phyloP scores from a whole-genome alignment of 352 stramenopile species.

The Pythium aristosporum region DNA sequence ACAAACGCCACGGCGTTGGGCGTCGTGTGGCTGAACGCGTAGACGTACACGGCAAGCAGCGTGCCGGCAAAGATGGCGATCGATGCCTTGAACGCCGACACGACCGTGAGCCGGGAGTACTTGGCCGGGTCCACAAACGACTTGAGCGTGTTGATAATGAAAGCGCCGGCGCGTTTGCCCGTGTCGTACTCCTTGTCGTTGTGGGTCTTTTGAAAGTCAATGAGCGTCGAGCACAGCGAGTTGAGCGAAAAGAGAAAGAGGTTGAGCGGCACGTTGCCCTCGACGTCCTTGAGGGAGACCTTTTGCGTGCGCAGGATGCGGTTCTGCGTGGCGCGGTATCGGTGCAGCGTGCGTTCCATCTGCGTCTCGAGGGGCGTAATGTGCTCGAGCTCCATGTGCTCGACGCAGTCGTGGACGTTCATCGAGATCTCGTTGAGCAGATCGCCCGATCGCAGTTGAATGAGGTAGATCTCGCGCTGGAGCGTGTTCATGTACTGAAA shows the following conservation, averaged over 20 bases:
- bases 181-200: slow-evolving; percentile 60
- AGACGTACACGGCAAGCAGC: slow-evolving; percentile 73
- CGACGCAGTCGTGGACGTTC: slow-evolving; percentile 49
- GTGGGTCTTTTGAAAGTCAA: slow-evolving; percentile 64
- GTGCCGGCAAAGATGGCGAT: slow-evolving; percentile 62
- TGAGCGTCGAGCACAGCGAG: slow-evolving; percentile 76
- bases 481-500: slow-evolving; percentile 77
- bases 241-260: slow-evolving; percentile 84
- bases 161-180: slow-evolving; percentile 44
- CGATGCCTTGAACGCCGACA: slow-evolving; percentile 56
- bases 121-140: slow-evolving; percentile 48
- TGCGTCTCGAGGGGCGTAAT: slow-evolving; percentile 51
- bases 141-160: slow-evolving; percentile 46
- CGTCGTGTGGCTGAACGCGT: slow-evolving; percentile 66
- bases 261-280: slow-evolving; percentile 80
- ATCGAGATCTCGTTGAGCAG: slow-evolving; percentile 68
- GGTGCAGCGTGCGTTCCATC: slow-evolving; percentile 67
- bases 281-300: slow-evolving; percentile 62
- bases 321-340: slow-evolving; percentile 61
- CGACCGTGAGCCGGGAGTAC: slow-evolving; percentile 39
- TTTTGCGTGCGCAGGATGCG: slow-evolving; percentile 50
- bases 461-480: slow-evolving; percentile 80
- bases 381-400: slow-evolving; percentile 51
- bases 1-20: slow-evolving; percentile 67
- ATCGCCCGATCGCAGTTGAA: slow-evolving; percentile 62